A percentile compares a stretch with the other conserved stretches of the same genome.
Evolutionary conservation across 2,329 filamentous ascomycete species (phyloP).

Genomic region (Epichloe sylvatica): DNA sequence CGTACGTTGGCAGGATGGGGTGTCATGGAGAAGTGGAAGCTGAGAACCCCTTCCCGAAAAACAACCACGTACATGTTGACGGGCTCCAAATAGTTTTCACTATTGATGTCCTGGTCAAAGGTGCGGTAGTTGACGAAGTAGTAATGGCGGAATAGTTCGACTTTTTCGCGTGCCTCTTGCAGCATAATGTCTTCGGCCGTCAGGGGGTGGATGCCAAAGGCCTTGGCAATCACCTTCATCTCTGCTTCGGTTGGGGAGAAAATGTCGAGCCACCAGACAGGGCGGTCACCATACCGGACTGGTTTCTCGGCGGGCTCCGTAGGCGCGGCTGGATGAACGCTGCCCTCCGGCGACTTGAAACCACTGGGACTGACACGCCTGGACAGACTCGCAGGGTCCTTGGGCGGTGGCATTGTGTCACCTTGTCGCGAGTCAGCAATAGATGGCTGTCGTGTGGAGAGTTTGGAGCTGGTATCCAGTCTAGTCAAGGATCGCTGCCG

Average conservation of each 20-base stretch:
- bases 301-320: constrained; percentile 24
- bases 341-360: constrained; percentile 23
- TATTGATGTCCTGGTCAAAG: constrained; percentile 87
- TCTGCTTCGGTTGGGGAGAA: constrained; percentile 82
- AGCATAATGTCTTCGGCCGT: constrained; percentile 96
- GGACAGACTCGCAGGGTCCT: constrained; percentile 23
- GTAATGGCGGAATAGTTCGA: constrained; percentile 92
- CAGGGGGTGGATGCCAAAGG: constrained; percentile 93
- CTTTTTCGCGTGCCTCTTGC: constrained; percentile 94
- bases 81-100: constrained; percentile 81
- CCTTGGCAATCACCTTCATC: constrained; percentile 85
- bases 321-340: constrained; percentile 6
- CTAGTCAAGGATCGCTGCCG: constrained; percentile 12
- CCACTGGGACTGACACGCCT: constrained; percentile 34
- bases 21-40: constrained; percentile 93
- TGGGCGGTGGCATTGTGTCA: constrained; percentile 16
- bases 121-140: constrained; percentile 98
- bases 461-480: constrained; percentile 27
- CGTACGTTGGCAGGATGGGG: constrained; percentile 94
- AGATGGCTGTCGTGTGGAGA: constrained; percentile 33
- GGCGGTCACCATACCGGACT: constrained; percentile 60
- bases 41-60: constrained; percentile 87
- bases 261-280: constrained; percentile 94
- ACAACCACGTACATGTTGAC: constrained; percentile 97
- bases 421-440: constrained; percentile 20